A percentile compares a stretch with the other conserved stretches of the same genome.
Evolutionary conservation across 345 rosid genomes (phyloP).

Genomic region (Tarenaya hassleriana): DNA sequence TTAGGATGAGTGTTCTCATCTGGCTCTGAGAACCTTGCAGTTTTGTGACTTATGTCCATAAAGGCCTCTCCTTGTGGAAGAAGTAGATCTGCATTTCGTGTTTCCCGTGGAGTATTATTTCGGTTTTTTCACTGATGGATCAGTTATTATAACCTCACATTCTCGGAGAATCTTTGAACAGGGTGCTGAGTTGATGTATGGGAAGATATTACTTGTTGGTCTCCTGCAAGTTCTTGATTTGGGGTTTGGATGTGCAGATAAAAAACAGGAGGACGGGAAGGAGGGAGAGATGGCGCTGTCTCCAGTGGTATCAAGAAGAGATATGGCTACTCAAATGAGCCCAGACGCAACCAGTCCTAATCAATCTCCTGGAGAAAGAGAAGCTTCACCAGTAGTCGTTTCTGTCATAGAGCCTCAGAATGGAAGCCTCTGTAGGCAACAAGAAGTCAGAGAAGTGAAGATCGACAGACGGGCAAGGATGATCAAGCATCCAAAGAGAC

Average conservation of each 20-base stretch:
- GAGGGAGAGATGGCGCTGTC: slow-evolving; percentile 33
- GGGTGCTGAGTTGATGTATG: slow-evolving; percentile 4
- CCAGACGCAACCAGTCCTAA: slow-evolving; percentile 37
- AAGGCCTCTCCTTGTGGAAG: background rate
- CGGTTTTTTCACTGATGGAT: no score
- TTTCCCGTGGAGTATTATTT: background rate
- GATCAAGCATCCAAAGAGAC: slow-evolving; percentile 43
- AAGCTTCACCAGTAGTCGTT: slow-evolving; percentile 31
- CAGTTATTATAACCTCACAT: no score
- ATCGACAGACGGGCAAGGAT: slow-evolving; percentile 62
- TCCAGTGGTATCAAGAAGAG: slow-evolving; percentile 56
- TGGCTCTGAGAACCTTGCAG: background rate
- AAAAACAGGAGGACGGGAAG: slow-evolving; percentile 36
- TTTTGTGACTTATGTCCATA: background rate
- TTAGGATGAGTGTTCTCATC: no score
- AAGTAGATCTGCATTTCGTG: background rate
- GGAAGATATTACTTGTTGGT: background rate
- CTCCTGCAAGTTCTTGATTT: background rate
- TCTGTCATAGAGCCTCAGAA: slow-evolving; percentile 34
- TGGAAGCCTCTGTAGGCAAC: slow-evolving; percentile 31
- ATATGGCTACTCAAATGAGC: slow-evolving; percentile 96
- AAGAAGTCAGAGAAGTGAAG: slow-evolving; percentile 69
- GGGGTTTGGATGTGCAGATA: slow-evolving; percentile 40
- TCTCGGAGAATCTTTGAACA: slow-evolving; percentile 3
- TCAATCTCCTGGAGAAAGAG: slow-evolving; percentile 40